Conservation (phyloP, 176 grass and related monocot genomes). For the Aegilops sharonensis region DNA sequence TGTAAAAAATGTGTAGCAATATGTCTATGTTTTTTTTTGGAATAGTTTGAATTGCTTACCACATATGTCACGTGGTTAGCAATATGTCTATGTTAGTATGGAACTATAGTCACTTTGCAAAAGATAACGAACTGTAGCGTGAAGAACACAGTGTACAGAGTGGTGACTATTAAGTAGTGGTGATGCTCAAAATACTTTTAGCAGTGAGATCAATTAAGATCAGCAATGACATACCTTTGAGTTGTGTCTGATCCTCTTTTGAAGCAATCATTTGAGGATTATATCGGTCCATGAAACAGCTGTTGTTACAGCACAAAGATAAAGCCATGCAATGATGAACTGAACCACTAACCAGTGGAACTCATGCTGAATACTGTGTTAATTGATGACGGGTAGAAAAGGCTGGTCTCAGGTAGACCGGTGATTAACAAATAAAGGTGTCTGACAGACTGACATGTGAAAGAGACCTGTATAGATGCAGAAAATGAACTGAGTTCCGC, state of each 20-base stretch:
- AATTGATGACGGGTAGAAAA: constrained; percentile 16
- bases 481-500: not conserved
- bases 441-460: not conserved
- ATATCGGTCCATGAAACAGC: constrained; percentile 1
- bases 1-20: not conserved
- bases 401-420: not conserved
- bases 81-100: constrained; percentile 13
- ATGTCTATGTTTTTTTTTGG: not conserved
- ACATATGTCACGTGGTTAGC: not conserved
- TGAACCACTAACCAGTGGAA: constrained; percentile 11
- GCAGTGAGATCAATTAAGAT: constrained; percentile 1
- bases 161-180: not conserved
- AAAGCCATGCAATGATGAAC: constrained; percentile 20
- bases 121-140: not conserved
- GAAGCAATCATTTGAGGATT: constrained; percentile 25
- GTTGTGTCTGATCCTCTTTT: not conserved
- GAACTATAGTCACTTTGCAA: constrained; percentile 7
- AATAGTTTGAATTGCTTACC: too few relatives aligned
- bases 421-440: constrained; percentile 7
- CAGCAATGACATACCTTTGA: not conserved
- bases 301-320: constrained; percentile 23
- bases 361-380: not conserved
- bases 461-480: constrained; percentile 11
- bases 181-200: not conserved
- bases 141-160: not conserved